Conservation (phyloP, 2,329 filamentous ascomycete genomes). For the Xylariaceae sp. region DNA sequence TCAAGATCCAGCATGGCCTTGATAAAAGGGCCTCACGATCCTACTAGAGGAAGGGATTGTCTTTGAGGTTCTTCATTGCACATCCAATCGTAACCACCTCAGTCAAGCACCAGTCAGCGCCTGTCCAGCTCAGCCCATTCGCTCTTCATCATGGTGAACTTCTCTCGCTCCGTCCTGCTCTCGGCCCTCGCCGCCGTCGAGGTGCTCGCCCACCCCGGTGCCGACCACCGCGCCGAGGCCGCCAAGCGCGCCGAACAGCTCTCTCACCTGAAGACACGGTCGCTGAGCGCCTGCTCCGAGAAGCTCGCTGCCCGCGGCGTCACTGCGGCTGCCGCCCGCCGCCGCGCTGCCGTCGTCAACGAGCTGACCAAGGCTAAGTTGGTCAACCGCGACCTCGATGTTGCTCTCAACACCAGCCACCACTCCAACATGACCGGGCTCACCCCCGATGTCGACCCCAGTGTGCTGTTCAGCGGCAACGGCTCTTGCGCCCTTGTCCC, state of each 20-base stretch:
- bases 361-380: slow-evolving; percentile 25
- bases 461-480: slow-evolving; percentile 3
- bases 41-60: too few species aligned
- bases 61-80: too few species aligned
- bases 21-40: too few species aligned
- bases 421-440: slow-evolving; percentile 20
- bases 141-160: slow-evolving; percentile 1
- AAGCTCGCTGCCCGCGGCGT: slow-evolving; percentile 28
- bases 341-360: slow-evolving; percentile 25
- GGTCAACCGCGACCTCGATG: slow-evolving; percentile 24
- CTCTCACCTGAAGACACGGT: slow-evolving; percentile 10
- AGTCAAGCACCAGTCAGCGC: too few species aligned
- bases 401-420: slow-evolving; percentile 24
- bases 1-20: too few species aligned
- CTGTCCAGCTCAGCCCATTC: too few species aligned
- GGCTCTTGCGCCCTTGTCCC: slow-evolving; percentile 8
- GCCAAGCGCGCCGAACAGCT: neutral
- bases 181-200: neutral
- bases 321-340: slow-evolving; percentile 25
- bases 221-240: slow-evolving; percentile 4
- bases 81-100: too few species aligned
- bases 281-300: slow-evolving; percentile 25
- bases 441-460: neutral
- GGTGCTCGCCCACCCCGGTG: slow-evolving; percentile 2
- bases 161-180: neutral